Evolutionary conservation across 2,329 filamentous ascomycete species (phyloP), one percentile per base, ranked within the genome.

Genomic region (Geoglossum cookeanum): DNA sequence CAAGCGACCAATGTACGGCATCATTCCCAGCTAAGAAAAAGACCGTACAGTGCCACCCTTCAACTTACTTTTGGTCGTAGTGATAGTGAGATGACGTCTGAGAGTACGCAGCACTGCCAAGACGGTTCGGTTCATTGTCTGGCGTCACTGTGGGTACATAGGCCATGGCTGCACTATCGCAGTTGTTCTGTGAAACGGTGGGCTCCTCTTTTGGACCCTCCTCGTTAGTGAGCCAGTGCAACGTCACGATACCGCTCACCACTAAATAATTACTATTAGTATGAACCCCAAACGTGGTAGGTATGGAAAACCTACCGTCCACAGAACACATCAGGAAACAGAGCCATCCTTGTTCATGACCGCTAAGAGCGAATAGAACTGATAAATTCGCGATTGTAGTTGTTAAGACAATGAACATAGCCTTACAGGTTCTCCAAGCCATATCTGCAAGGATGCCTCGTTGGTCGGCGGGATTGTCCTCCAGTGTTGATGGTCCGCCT

Each of bases 281-380:
- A 35, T 15, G 9, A 22, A 22, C 4, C 17, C 8, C 5, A 30
- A 17, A 11, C n/a, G 15, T 35, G 9, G 15, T 53, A 35, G n/a
- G 11, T 53, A 37, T 17, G 5, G 33, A 11, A 9, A 33, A 60
- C 66, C 44, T 62, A 72, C 71, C 65, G 58, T 73, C 71, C 9
- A 70, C 60, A 1, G 65, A 68, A 61, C 71, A 74, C 1, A 69
- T 61, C 0, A 64, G 67, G 55, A 71, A 65, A 58, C 71, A 73
- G 3, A 72, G 58, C 69, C 70, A 73, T 0, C 66, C 68, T 17
- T 68, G 61, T 58, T 73, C 70, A 8, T 64, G 61, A 1, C 68
- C 69, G 4, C 62, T 49, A 15, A 67, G 60, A 22, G 59, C 57
- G 27, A 62, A 67, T 13, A 72, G 57, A 9, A 68, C 58, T 0